These are phyloP conservation scores for Pichia sp. DNA, from an alignment of 1,139 yeast genomes.

Conservation along the genomic window DNA sequence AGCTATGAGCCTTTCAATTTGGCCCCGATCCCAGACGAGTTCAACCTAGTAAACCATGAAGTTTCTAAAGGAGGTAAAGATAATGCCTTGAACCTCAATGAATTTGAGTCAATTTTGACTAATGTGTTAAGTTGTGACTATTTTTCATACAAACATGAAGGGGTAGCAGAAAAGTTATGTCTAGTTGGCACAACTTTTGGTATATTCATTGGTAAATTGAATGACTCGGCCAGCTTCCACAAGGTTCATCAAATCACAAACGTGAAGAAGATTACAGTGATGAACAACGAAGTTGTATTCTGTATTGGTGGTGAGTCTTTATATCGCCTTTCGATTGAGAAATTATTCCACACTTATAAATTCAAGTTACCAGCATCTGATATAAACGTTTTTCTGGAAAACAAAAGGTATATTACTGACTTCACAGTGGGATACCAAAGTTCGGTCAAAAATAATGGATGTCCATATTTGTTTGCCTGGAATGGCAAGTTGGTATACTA, in stretches of 20 bases:
- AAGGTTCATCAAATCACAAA: constrained; percentile 51
- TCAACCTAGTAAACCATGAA: constrained; percentile 34
- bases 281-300: constrained; percentile 55
- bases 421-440: constrained; percentile 29
- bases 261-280: constrained; percentile 58
- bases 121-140: constrained; percentile 49
- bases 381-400: constrained; percentile 16
- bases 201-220: constrained; percentile 37
- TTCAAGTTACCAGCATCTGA: constrained; percentile 18
- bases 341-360: constrained; percentile 29
- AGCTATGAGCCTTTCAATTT: constrained; percentile 5
- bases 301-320: constrained; percentile 57
- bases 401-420: constrained; percentile 22
- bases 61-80: background rate
- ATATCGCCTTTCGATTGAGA: constrained; percentile 54
- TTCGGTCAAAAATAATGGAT: constrained; percentile 18
- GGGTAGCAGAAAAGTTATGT: constrained; percentile 26
- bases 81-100: background rate
- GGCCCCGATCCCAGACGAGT: constrained; percentile 6
- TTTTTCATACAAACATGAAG: constrained; percentile 31
- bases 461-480: constrained; percentile 27
- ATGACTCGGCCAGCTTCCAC: constrained; percentile 47
- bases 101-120: constrained; percentile 14
- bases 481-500: constrained; percentile 26
- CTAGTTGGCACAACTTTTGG: constrained; percentile 46